A percentile compares a stretch with the other conserved stretches of the same genome.
Conservation (phyloP, 73 alveolate species). For the Breviolum minutum region DNA sequence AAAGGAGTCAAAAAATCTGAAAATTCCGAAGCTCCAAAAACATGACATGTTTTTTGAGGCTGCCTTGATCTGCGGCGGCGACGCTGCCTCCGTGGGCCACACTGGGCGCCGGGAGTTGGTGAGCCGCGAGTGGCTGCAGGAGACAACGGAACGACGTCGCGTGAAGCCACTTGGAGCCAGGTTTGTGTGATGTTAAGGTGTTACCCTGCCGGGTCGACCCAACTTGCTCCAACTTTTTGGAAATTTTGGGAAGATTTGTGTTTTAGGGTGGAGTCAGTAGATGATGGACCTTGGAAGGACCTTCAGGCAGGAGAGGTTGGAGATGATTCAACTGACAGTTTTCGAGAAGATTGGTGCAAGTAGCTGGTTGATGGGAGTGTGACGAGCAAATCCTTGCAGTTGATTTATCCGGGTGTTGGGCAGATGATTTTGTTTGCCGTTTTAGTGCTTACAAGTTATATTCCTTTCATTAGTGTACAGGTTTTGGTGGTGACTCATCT, state of each 20-base stretch:
- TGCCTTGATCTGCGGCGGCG: neutral
- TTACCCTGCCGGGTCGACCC: too few species aligned
- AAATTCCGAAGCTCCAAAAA: neutral
- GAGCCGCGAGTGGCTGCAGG: neutral
- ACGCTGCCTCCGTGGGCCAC: constrained; percentile 2
- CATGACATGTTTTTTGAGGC: neutral
- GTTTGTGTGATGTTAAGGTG: too few species aligned
- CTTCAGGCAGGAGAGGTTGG: neutral
- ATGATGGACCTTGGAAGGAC: neutral
- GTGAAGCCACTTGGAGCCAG: neutral
- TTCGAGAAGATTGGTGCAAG: too few species aligned
- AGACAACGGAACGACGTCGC: neutral
- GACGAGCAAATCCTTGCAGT: too few species aligned
- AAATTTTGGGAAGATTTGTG: neutral
- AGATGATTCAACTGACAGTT: neutral
- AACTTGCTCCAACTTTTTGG: neutral
- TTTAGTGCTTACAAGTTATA: neutral
- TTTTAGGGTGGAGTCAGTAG: neutral
- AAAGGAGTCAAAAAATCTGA: too few species aligned
- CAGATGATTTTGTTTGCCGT: neutral
- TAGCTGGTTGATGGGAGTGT: too few species aligned
- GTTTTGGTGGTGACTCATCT: too few species aligned
- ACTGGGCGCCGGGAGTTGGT: neutral
- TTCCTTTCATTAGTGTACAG: neutral
- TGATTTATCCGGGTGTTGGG: too few species aligned